Conservation (phyloP, 805 yeast species). For the Kurtzmaniella cleridarum region DNA sequence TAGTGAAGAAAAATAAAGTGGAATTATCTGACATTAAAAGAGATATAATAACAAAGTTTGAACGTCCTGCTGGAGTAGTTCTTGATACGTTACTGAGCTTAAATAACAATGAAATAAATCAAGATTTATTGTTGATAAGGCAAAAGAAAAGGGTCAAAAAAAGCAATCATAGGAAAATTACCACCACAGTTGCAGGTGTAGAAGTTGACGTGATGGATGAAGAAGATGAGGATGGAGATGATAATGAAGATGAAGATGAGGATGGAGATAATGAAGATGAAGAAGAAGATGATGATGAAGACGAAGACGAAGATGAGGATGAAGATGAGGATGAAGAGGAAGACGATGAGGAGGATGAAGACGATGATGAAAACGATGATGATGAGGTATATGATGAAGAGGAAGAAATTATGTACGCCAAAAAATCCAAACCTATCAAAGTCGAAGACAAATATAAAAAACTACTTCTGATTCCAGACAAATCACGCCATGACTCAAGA, state of each 20-base stretch:
- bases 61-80: conserved; percentile 1
- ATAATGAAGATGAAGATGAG: conserved; percentile 5
- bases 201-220: conserved; percentile 7
- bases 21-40: conserved; percentile 27
- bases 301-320: conserved; percentile 4
- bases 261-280: conserved; percentile 8
- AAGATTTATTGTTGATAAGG: conserved; percentile 18
- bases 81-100: conserved; percentile 17
- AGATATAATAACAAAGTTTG: conserved; percentile 7
- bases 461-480: conserved; percentile 4
- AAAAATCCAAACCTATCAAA: not conserved
- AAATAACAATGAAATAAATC: conserved; percentile 17
- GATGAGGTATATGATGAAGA: not conserved
- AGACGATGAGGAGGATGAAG: conserved; percentile 3
- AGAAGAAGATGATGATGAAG: conserved; percentile 6
- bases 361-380: conserved; percentile 2
- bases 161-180: conserved; percentile 2
- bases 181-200: not conserved
- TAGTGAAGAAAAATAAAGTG: conserved; percentile 22
- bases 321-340: conserved; percentile 8
- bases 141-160: conserved; percentile 1
- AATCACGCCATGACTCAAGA: too few relatives aligned
- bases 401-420: not conserved
- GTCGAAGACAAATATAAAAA: conserved; percentile 8
- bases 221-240: conserved; percentile 7